Base-by-base conservation (phyloP, 345 rosid genomes). In the Syzygium oleosum region DNA sequence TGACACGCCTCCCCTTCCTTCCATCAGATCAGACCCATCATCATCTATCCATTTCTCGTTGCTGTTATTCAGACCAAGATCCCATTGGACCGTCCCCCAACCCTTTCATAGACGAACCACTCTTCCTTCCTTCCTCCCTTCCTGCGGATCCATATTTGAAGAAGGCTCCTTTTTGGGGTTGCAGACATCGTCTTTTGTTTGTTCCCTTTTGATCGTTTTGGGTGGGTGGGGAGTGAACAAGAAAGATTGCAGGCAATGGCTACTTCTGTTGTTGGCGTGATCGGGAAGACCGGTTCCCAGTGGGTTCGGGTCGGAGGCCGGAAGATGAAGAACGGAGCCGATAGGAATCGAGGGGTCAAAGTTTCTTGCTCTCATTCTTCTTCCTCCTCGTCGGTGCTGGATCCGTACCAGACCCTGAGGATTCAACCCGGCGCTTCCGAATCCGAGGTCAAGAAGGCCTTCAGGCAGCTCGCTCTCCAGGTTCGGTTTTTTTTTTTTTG, bases 401-500 rank as follows among this genome's bases (percentile, higher is more conserved):
- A 98, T 93, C 97, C 98, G 1, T 98, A 94, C 83, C 92, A 93
- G 84, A 96, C 98, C 1, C 95, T 98, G 15, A 90, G 89, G 95
- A 93, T 98, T 92, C 93, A 92, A 85, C 99, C 92, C 52, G 97
- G 93, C 85, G 98, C 99, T 12, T 94, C 99, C 41, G 99, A 98
- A 91, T 93, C 95, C 78, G 98, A 98, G 93, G 97, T 98, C 92
- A 95, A 92, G 90, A 94, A 93, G 88, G 99, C 99, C 61, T 98
- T 98, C 90, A 88, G 99, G 84, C 93, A 91, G 88, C 99, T 98
- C 84, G 99, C 98, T 17, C 89, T 95, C 86, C 93, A 95, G 99
- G 99, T 98, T 14, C 52, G 31, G 16, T 6, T 58, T 25, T 7
- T 23, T 59, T 27, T 27, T 43, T 43, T 43, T 6, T 43, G 3